A percentile compares a stretch with the other conserved stretches of the same genome.
phyloP scores from a whole-genome alignment of 805 yeast genomes.

The Kuraishia cidri region DNA sequence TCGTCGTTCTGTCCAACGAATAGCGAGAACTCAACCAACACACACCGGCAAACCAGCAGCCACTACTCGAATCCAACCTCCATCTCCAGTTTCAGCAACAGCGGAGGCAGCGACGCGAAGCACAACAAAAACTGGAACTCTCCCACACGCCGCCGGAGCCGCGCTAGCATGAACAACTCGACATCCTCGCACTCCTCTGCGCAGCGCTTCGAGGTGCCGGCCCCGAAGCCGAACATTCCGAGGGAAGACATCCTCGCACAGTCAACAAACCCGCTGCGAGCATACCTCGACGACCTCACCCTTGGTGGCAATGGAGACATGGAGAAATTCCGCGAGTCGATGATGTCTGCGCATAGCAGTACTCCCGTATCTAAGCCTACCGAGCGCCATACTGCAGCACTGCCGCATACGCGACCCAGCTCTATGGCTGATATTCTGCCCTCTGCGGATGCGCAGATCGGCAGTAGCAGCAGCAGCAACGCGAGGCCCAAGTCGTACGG shows the following conservation, averaged over 20 bases:
- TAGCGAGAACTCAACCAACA: constrained; percentile 1
- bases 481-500: background rate
- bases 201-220: background rate
- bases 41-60: constrained; percentile 2
- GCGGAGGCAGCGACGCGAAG: constrained; percentile 4
- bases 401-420: background rate
- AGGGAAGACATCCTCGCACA: constrained; percentile 33
- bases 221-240: constrained; percentile 34
- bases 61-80: constrained; percentile 17
- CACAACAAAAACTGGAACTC: constrained; percentile 26
- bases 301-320: constrained; percentile 32
- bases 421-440: background rate
- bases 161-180: background rate
- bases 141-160: constrained; percentile 27
- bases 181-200: background rate
- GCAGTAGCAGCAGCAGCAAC: background rate
- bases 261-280: constrained; percentile 38
- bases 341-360: too few relatives aligned
- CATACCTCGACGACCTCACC: constrained; percentile 37
- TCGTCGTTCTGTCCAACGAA: constrained; percentile 1
- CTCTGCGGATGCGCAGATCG: background rate
- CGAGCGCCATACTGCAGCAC: background rate
- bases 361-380: background rate
- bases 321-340: constrained; percentile 25
- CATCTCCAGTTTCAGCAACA: constrained; percentile 12